A percentile compares a stretch with the other conserved stretches of the same genome.
Conservation (phyloP, 805 yeast genomes). For the Henningerozyma blattae region DNA sequence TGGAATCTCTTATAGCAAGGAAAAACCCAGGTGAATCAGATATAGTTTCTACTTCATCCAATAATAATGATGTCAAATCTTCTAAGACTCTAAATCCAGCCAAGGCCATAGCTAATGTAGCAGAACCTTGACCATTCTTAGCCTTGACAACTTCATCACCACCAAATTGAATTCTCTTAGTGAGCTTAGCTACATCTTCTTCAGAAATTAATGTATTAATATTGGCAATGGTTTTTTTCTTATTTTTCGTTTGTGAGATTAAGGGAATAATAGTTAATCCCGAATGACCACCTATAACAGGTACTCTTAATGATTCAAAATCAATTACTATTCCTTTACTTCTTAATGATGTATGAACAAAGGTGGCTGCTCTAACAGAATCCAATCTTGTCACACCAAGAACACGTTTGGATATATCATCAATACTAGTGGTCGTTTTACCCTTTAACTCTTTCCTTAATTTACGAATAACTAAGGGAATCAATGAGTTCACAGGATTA, state of each 20-base stretch:
- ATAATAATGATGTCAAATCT: slow-evolving; percentile 23
- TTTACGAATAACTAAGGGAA: slow-evolving; percentile 41
- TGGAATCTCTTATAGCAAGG: slow-evolving; percentile 35
- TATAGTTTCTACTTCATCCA: slow-evolving; percentile 26
- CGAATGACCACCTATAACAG: slow-evolving; percentile 90
- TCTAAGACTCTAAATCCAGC: slow-evolving; percentile 80
- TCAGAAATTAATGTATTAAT: slow-evolving; percentile 3
- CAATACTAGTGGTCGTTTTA: slow-evolving; percentile 37
- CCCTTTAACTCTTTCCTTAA: slow-evolving; percentile 63
- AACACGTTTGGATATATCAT: slow-evolving; percentile 59
- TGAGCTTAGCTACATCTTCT: slow-evolving; percentile 40
- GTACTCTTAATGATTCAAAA: slow-evolving; percentile 29
- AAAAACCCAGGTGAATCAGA: too few relatives aligned
- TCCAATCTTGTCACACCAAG: slow-evolving; percentile 89
- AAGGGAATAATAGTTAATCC: slow-evolving; percentile 91
- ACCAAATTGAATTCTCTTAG: slow-evolving; percentile 87
- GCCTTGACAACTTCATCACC: slow-evolving; percentile 97
- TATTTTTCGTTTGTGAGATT: slow-evolving; percentile 33
- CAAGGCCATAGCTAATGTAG: slow-evolving; percentile 91
- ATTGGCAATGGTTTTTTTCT: slow-evolving; percentile 15
- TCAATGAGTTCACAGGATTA: slow-evolving; percentile 90
- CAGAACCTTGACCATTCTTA: slow-evolving; percentile 89
- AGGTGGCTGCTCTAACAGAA: slow-evolving; percentile 70
- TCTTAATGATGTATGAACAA: slow-evolving; percentile 42
- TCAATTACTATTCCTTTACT: slow-evolving; percentile 15